Evolutionary conservation across 2,329 filamentous ascomycete species (phyloP).

Genomic region (Trichoderma pleuroti): DNA sequence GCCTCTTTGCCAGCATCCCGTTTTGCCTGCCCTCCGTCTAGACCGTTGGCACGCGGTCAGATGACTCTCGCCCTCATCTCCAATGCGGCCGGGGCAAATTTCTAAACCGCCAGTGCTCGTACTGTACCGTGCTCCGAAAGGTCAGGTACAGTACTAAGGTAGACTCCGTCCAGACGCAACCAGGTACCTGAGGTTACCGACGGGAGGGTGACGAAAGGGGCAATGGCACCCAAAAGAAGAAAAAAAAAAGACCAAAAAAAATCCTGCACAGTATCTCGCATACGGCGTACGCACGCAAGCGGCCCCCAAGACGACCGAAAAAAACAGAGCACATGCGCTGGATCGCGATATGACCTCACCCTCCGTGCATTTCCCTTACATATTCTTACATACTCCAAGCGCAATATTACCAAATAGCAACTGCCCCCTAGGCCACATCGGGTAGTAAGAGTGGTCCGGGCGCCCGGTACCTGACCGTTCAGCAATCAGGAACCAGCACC

Average conservation of each 20-base stretch:
- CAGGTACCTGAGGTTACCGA: neutral
- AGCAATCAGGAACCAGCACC: conserved; percentile 29
- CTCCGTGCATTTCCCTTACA: conserved; percentile 21
- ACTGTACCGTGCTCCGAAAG: neutral
- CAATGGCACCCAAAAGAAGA: neutral
- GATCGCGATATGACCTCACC: conserved; percentile 36
- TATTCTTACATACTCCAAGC: conserved; percentile 21
- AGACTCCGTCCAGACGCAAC: neutral
- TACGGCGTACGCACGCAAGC: neutral
- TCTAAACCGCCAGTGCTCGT: neutral
- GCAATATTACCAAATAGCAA: conserved; percentile 35
- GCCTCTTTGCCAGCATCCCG: neutral
- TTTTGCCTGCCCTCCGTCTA: neutral
- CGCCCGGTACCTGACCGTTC: conserved; percentile 33
- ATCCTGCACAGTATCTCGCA: neutral
- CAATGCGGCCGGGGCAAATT: neutral
- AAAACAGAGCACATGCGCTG: neutral
- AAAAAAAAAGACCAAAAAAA: neutral
- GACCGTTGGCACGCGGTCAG: conserved; percentile 14
- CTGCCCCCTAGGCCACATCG: conserved; percentile 28
- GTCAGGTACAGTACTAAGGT: no score
- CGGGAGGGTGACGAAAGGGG: conserved; percentile 6
- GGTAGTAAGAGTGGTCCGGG: conserved; percentile 30
- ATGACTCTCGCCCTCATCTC: conserved; percentile 14
- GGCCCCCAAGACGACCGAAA: neutral